Conservation (phyloP, 163 green algal species). For the Picocystis sp. region DNA sequence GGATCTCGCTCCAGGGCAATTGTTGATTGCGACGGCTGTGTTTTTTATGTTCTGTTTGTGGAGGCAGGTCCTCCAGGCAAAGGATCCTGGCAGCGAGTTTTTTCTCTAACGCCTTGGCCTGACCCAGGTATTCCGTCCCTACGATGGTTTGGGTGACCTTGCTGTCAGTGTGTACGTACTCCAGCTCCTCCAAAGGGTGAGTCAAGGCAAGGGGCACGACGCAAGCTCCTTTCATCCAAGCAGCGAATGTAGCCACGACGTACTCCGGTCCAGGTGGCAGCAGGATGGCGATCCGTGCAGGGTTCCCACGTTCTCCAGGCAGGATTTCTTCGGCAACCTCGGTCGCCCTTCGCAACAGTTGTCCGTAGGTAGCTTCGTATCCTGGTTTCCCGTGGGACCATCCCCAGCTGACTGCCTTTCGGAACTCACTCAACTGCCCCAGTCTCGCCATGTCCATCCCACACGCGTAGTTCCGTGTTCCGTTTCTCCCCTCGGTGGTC, state of each 20-base stretch:
- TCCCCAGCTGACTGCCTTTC: too few species aligned
- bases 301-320: too few species aligned
- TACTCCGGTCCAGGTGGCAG: constrained; percentile 26
- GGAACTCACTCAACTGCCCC: too few species aligned
- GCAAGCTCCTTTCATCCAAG: constrained; percentile 60
- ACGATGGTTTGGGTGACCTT: constrained; percentile 18
- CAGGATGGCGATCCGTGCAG: constrained; percentile 32
- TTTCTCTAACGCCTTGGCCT: not conserved
- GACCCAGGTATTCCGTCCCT: not conserved
- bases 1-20: not conserved
- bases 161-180: constrained; percentile 54
- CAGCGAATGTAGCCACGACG: constrained; percentile 40
- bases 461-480: too few species aligned
- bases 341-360: too few species aligned
- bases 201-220: constrained; percentile 62
- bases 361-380: too few species aligned
- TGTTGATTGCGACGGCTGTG: not conserved
- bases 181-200: constrained; percentile 54
- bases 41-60: not conserved
- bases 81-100: not conserved
- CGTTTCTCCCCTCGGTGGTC: too few species aligned
- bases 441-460: too few species aligned
- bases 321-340: too few species aligned
- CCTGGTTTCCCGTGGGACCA: too few species aligned
- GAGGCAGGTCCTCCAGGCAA: not conserved